Conservation (phyloP, 192 early-diverging fungal genomes). For the Entomortierella chlamydospora region DNA sequence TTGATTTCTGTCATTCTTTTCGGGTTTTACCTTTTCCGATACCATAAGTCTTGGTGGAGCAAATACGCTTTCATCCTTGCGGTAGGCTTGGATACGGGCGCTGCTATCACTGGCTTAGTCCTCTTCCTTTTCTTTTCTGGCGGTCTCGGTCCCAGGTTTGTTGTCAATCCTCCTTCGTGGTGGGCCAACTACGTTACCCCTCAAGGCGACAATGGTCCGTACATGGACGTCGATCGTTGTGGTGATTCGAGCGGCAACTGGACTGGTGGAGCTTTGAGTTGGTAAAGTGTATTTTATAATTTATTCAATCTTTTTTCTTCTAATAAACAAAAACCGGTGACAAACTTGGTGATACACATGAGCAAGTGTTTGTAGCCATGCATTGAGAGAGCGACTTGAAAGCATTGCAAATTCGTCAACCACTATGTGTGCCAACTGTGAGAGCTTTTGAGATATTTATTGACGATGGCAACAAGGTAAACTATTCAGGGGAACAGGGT, state of each 20-base stretch:
- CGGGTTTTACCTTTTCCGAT: slow-evolving; percentile 61
- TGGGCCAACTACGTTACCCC: slow-evolving; percentile 19
- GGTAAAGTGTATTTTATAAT: too few relatives aligned
- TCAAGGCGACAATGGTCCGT: not conserved
- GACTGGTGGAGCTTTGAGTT: too few relatives aligned
- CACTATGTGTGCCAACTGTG: too few relatives aligned
- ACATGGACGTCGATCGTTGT: not conserved
- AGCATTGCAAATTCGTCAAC: too few relatives aligned
- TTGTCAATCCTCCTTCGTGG: slow-evolving; percentile 7
- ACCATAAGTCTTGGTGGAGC: slow-evolving; percentile 63
- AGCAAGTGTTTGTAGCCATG: too few relatives aligned
- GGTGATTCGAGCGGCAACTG: not conserved
- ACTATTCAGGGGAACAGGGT: too few relatives aligned
- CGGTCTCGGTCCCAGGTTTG: slow-evolving; percentile 29
- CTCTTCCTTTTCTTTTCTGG: slow-evolving; percentile 62
- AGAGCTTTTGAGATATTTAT: too few relatives aligned
- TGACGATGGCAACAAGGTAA: too few relatives aligned
- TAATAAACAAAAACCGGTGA: too few relatives aligned
- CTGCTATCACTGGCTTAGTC: slow-evolving; percentile 57
- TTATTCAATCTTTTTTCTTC: too few relatives aligned
- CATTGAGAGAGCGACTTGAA: too few relatives aligned
- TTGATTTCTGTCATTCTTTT: slow-evolving; percentile 55
- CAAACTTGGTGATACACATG: too few relatives aligned
- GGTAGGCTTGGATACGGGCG: slow-evolving; percentile 72
- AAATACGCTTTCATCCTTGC: slow-evolving; percentile 77